Base-by-base conservation (phyloP, 1,284 basidiomycete genomes). In the Moesziomyces sp. region DNA sequence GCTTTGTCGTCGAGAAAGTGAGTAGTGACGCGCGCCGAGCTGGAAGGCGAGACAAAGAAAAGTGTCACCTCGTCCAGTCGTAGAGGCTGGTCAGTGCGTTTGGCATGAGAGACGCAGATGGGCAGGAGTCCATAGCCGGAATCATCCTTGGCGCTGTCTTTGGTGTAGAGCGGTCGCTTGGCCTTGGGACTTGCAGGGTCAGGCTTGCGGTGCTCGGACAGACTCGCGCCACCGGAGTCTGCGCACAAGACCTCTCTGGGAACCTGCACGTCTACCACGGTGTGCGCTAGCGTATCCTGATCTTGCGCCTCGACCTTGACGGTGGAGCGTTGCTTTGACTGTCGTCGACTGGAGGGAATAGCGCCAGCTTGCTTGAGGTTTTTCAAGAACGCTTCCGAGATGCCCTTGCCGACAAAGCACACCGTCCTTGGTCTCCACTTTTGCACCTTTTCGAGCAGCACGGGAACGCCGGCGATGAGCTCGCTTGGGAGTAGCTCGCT, bases 1-100 rank as follows among this genome's bases (percentile, higher is more conserved):
- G 58, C 67, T 52, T 81, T 81, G 34, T 74, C 80, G 5, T 71
- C 56, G 7, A 81, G 54, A 45, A 79, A 76, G 49, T 81, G 80
- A 3, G 79, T 77, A 23, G 80, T 81, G 9, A 81, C 80, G 14
- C 80, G 62, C 19, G 77, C 80, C n/a, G 74, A 77, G 38, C 78
- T 75, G 18, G 75, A 78, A 0, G 80, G 80, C 3, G 67, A 64
- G 0, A 74, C 70, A 46, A 74, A 81, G 53, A 80, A 75, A 13
- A 79, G 43, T 1, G 78, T 79, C 3, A 61, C 60, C 23, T 67
- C 50, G 8, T 61, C 58, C 14, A 54, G 45, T 1, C 23, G 19
- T 10, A 59, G 14, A 8, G 11, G 2, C 6, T 23, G 23, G n/a
- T 35, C 35, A 18, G 28, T 38, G 0, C 7, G 14, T 8, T n/a